These are phyloP conservation scores for Chaetomium strumarium DNA, from an alignment of 2,329 filamentous ascomycete genomes.

Conservation along the genomic window DNA sequence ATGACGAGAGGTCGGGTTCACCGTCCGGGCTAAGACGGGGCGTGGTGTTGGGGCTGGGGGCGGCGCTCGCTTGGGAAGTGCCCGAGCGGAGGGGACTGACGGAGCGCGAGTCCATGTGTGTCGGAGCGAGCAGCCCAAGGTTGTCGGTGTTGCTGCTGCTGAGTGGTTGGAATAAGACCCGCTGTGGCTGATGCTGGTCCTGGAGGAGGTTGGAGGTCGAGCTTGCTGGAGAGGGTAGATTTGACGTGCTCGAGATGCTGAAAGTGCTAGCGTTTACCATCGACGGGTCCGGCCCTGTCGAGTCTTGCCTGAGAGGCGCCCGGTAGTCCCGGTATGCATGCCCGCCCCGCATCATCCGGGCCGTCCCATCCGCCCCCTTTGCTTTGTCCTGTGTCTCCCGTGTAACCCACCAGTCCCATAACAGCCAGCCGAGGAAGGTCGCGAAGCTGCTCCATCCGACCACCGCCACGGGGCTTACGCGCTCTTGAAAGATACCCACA, in stretches of 20 bases:
- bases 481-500: constrained; percentile 78
- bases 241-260: constrained; percentile 25
- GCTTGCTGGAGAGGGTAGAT: constrained; percentile 37
- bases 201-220: constrained; percentile 41
- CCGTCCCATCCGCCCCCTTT: constrained; percentile 34
- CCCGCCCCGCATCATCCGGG: constrained; percentile 34
- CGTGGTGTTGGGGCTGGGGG: constrained; percentile 15
- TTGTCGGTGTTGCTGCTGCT: constrained; percentile 25
- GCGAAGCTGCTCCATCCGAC: constrained; percentile 77
- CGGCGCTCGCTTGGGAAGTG: constrained; percentile 30
- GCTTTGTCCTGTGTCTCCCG: constrained; percentile 51
- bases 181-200: constrained; percentile 12
- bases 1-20: constrained; percentile 15
- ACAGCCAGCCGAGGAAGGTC: constrained; percentile 79
- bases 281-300: constrained; percentile 10
- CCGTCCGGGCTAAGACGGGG: constrained; percentile 6
- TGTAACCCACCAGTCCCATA: constrained; percentile 89
- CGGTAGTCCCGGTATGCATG: constrained; percentile 20
- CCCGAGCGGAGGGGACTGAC: constrained; percentile 49
- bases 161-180: constrained; percentile 17
- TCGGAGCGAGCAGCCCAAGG: constrained; percentile 30
- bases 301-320: constrained; percentile 21
- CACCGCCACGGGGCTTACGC: constrained; percentile 83
- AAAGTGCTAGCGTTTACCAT: constrained; percentile 20
- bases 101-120: constrained; percentile 48